Base-by-base conservation (phyloP, 176 grass and related monocot genomes). In the Elymus sibiricus region DNA sequence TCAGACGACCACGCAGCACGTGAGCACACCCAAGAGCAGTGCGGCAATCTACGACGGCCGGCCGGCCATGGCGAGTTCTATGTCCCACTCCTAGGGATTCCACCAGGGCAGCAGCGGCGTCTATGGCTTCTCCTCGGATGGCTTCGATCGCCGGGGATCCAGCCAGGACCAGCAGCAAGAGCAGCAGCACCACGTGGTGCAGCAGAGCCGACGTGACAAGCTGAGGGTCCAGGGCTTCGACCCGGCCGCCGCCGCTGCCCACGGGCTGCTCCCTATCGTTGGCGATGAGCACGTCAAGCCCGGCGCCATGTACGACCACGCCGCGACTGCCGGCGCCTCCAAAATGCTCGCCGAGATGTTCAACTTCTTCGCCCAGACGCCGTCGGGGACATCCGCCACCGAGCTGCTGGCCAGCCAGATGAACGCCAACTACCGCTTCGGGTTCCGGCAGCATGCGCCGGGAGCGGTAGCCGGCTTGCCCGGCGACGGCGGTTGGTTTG, bases 271-370 rank as follows among this genome's bases (percentile, higher is more conserved):
- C 43, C 88, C 90, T 28, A 89, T 93, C 64, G 88, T 79, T 0
- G 93, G 59, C 59, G 90, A 88, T 61, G 71, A 86, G 17, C 60
- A 80, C 7, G 88, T 51, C 15, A 94, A 88, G 19, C 78, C 87
- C 34, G 40, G 79, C 44, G 56, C 83, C 85, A 92, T 99, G 81
- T 99, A 96, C 80, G 88, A 94, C 56, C 85, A 88, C 64, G 74
- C 94, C 2, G 87, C 88, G 1, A 86, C 90, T 0, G 86, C 94
- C 26, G 92, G 90, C 0, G 89, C 94, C 0, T 79, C 90, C 40
- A 96, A 91, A 89, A 99, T 99, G 97, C 87, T 99, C 27, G 92
- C 94, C 2, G 97, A 99, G 84, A 99, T 99, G 97, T 99, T 99
- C 87, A 94, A 94, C 81, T 99, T 96, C 83, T 86, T 77, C 15